Evolutionary conservation across 441 rosid genomes (phyloP).

Genomic region (Populus trichocarpa): DNA sequence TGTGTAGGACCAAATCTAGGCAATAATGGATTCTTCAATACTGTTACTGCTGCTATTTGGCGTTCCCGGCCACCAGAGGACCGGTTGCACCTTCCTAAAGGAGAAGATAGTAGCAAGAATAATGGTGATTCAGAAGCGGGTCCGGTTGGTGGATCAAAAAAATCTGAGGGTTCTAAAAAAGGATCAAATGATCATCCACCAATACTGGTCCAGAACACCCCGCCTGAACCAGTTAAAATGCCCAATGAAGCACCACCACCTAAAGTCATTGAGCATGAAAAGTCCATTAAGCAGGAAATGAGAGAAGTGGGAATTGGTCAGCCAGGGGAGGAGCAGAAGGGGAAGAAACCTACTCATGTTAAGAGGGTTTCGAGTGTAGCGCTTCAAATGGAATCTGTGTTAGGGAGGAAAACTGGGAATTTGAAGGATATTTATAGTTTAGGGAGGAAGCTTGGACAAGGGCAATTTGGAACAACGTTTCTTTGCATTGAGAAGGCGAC

Average conservation of each 20-base stretch:
- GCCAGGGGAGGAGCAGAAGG: constrained; percentile 27
- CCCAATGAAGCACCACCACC: constrained; percentile 18
- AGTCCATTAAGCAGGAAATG: constrained; percentile 24
- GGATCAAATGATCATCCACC: constrained; percentile 19
- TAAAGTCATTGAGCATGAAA: constrained; percentile 22
- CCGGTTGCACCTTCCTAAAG: constrained; percentile 39
- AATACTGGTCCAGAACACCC: constrained; percentile 40
- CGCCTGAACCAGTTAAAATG: constrained; percentile 65
- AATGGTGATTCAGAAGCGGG: constrained; percentile 13
- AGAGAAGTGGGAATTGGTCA: constrained; percentile 26
- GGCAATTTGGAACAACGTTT: constrained; percentile 94
- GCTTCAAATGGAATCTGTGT: constrained; percentile 65
- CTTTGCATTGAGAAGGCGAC: constrained; percentile 67
- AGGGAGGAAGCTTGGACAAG: constrained; percentile 94
- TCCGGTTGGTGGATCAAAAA: constrained; percentile 19
- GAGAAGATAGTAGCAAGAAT: constrained; percentile 24
- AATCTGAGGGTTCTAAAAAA: constrained; percentile 18
- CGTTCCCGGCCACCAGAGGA: constrained; percentile 55
- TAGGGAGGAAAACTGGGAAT: constrained; percentile 81
- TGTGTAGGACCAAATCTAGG: constrained; percentile 76
- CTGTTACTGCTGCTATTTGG: constrained; percentile 77
- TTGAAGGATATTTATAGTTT: constrained; percentile 74
- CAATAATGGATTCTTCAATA: constrained; percentile 63
- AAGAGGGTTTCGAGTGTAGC: constrained; percentile 66
- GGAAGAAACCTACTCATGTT: constrained; percentile 50